phyloP scores from a whole-genome alignment of 805 yeast genomes.

The Candida sakaeoensis region DNA sequence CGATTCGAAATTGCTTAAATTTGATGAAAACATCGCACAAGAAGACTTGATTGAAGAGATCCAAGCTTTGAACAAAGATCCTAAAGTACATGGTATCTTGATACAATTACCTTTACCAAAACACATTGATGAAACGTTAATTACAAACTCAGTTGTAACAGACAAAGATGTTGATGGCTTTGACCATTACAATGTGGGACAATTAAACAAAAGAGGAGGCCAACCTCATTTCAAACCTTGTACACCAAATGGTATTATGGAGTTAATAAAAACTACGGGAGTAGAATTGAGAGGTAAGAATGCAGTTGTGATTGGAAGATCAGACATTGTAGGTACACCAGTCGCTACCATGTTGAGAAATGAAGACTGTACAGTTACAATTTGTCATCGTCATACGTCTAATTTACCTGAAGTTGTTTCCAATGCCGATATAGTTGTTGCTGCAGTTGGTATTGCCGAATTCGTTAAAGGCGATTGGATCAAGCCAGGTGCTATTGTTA shows the following conservation, averaged over 20 bases:
- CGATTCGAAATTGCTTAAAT: slow-evolving; percentile 58
- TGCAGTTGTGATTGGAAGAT: slow-evolving; percentile 91
- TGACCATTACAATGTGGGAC: slow-evolving; percentile 85
- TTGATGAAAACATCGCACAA: slow-evolving; percentile 62
- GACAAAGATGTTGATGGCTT: slow-evolving; percentile 96
- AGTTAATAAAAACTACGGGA: slow-evolving; percentile 66
- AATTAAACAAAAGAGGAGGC: slow-evolving; percentile 83
- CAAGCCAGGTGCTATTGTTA: slow-evolving; percentile 77
- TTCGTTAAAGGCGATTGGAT: slow-evolving; percentile 86
- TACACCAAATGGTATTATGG: slow-evolving; percentile 92
- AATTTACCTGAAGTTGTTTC: slow-evolving; percentile 47
- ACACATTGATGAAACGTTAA: slow-evolving; percentile 69
- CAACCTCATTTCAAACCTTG: slow-evolving; percentile 83
- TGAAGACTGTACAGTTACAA: slow-evolving; percentile 82
- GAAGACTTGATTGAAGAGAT: slow-evolving; percentile 57
- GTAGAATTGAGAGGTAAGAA: slow-evolving; percentile 69
- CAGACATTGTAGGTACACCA: slow-evolving; percentile 95
- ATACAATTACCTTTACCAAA: slow-evolving; percentile 88
- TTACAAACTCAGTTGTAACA: slow-evolving; percentile 78
- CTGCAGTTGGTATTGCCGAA: slow-evolving; percentile 86
- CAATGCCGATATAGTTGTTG: slow-evolving; percentile 82
- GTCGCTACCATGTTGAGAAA: slow-evolving; percentile 79
- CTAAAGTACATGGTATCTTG: slow-evolving; percentile 76
- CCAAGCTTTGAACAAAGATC: slow-evolving; percentile 65
- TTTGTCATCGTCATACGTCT: slow-evolving; percentile 65